Percentiles rank a stretch among this genome's conserved stretches.
Evolutionary conservation across 208 protist species (phyloP).

Genomic region (Tetramitus jugosus): DNA sequence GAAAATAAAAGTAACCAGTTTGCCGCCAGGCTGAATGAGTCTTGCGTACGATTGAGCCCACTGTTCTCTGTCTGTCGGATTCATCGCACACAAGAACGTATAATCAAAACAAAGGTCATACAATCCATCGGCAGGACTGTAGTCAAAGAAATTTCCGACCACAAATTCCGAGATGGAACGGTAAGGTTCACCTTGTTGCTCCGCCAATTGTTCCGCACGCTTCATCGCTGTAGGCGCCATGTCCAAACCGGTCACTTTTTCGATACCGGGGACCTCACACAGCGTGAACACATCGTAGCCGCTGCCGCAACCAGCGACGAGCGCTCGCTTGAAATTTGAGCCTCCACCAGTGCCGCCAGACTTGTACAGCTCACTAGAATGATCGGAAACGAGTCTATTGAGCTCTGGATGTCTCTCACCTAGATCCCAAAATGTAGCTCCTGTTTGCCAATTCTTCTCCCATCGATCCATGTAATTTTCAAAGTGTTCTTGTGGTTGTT

Average conservation of each 20-base stretch:
- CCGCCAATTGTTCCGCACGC: not conserved
- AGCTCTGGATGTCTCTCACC: no score
- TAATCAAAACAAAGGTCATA: not conserved
- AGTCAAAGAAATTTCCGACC: not conserved
- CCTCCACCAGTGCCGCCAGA: no score
- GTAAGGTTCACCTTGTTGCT: not conserved
- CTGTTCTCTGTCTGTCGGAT: not conserved
- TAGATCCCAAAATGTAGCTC: no score
- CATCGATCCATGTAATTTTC: no score
- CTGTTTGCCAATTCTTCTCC: no score
- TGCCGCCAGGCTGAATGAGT: not conserved
- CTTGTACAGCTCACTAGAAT: no score
- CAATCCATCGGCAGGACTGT: not conserved
- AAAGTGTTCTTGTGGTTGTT: no score
- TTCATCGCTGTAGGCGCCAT: not conserved
- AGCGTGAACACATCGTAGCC: not conserved
- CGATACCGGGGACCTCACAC: not conserved
- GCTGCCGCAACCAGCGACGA: not conserved
- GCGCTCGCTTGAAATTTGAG: not conserved
- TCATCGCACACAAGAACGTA: not conserved
- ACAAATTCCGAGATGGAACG: not conserved
- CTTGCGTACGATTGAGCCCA: not conserved
- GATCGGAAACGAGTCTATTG: no score
- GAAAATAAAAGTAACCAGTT: slow-evolving; percentile 4
- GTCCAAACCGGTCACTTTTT: not conserved